These are phyloP conservation scores for Acidiella bohemica DNA, from an alignment of 495 filamentous ascomycete species.

Conservation along the genomic window DNA sequence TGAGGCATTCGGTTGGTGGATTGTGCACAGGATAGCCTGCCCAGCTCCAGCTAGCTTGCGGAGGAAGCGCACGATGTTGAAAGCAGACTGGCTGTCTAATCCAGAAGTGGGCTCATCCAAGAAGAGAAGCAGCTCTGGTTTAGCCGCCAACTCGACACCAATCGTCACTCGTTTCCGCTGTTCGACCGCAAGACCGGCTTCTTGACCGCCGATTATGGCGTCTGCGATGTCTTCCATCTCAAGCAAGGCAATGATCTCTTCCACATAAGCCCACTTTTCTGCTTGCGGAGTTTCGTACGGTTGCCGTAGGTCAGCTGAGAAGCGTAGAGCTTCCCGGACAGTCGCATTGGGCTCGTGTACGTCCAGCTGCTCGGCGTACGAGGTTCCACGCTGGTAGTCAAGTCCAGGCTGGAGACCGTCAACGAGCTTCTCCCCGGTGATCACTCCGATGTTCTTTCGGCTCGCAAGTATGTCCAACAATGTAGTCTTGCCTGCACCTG, in stretches of 20 bases:
- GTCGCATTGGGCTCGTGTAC: slow-evolving; percentile 65
- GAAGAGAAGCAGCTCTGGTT: slow-evolving; percentile 75
- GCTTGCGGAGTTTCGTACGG: slow-evolving; percentile 49
- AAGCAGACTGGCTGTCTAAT: slow-evolving; percentile 71
- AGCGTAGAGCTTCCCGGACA: slow-evolving; percentile 65
- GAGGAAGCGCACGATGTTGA: slow-evolving; percentile 80
- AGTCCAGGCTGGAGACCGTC: slow-evolving; percentile 53
- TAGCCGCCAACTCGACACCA: slow-evolving; percentile 74
- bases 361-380: slow-evolving; percentile 74
- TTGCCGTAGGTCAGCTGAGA: slow-evolving; percentile 72
- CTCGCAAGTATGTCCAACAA: slow-evolving; percentile 64
- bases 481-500: slow-evolving; percentile 79
- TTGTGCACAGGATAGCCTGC: slow-evolving; percentile 74
- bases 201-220: slow-evolving; percentile 46
- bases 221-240: slow-evolving; percentile 55
- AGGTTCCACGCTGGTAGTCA: slow-evolving; percentile 66
- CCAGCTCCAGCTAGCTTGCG: slow-evolving; percentile 70
- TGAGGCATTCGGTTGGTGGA: slow-evolving; percentile 78
- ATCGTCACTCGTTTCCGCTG: slow-evolving; percentile 78
- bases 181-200: slow-evolving; percentile 60
- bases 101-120: slow-evolving; percentile 85
- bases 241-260: slow-evolving; percentile 63
- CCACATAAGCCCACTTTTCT: slow-evolving; percentile 75
- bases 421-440: slow-evolving; percentile 58
- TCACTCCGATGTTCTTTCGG: slow-evolving; percentile 66